Evolutionary conservation across 257 asterid species (phyloP).

Genomic region (Jasminum sambac): DNA sequence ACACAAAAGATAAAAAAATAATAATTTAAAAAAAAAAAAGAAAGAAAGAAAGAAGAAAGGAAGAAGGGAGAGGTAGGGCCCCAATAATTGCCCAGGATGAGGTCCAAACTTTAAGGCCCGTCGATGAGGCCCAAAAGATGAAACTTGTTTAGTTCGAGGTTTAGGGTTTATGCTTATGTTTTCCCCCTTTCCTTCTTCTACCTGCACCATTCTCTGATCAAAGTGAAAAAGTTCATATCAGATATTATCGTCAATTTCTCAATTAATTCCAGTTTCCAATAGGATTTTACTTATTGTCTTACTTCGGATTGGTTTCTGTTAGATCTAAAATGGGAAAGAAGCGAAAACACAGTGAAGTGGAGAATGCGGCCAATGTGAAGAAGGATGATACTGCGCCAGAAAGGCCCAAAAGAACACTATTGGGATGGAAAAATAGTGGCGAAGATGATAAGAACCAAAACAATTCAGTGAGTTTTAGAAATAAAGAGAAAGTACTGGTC

Average conservation of each 20-base stretch:
- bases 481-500: slow-evolving; percentile 82
- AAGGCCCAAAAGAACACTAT: slow-evolving; percentile 79
- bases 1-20: too few species aligned
- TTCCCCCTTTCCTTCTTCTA: not conserved
- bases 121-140: not conserved
- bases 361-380: slow-evolving; percentile 30
- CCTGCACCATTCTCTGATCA: not conserved
- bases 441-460: slow-evolving; percentile 25
- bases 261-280: not conserved
- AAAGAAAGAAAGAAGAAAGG: too few species aligned
- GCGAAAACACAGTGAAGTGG: slow-evolving; percentile 63
- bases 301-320: slow-evolving; percentile 4
- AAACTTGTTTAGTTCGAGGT: not conserved
- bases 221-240: not conserved
- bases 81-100: too few species aligned
- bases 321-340: slow-evolving; percentile 67
- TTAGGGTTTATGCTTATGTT: not conserved
- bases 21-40: too few species aligned
- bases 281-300: not conserved
- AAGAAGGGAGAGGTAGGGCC: too few species aligned
- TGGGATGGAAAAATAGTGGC: slow-evolving; percentile 63
- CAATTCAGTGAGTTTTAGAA: slow-evolving; percentile 44
- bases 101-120: not conserved
- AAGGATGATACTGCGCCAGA: slow-evolving; percentile 60
- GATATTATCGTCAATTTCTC: too few species aligned